A percentile compares a stretch with the other conserved stretches of the same genome.
phyloP scores from a whole-genome alignment of 768 basidiomycete genomes.

The Rhizopogon vesiculosus region DNA sequence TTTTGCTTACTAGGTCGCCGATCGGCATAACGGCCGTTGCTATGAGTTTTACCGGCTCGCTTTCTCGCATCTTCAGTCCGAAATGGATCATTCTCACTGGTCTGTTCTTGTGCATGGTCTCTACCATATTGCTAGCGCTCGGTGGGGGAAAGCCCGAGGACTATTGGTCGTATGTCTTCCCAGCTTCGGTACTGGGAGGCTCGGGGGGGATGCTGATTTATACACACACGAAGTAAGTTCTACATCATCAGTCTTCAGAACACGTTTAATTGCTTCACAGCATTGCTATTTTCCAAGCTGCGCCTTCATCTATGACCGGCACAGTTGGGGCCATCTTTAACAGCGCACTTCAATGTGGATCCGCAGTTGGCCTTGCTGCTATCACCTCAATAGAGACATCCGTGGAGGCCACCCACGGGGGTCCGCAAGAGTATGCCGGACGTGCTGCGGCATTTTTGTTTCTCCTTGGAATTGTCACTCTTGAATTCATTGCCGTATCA shows the following conservation, averaged over 20 bases:
- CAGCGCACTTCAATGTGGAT: slow-evolving; percentile 47
- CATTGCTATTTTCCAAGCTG: slow-evolving; percentile 46
- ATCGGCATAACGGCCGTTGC: slow-evolving; percentile 35
- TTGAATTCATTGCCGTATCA: slow-evolving; percentile 27
- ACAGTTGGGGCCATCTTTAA: slow-evolving; percentile 55
- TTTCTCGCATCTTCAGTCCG: slow-evolving; percentile 31
- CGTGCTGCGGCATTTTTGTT: slow-evolving; percentile 44
- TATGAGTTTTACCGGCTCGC: slow-evolving; percentile 32
- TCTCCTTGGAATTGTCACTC: slow-evolving; percentile 29
- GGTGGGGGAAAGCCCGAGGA: slow-evolving; percentile 33
- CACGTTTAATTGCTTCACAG: slow-evolving; percentile 18
- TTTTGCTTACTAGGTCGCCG: slow-evolving; percentile 29
- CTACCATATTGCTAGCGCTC: slow-evolving; percentile 38
- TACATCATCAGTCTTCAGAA: background rate
- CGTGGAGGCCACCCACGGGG: slow-evolving; percentile 31
- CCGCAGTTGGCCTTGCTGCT: slow-evolving; percentile 45
- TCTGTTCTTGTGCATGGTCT: slow-evolving; percentile 30
- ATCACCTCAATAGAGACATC: slow-evolving; percentile 45
- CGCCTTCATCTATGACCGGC: slow-evolving; percentile 45
- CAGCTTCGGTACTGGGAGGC: slow-evolving; percentile 45
- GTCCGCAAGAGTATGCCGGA: slow-evolving; percentile 30
- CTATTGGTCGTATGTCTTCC: slow-evolving; percentile 47
- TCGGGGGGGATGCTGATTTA: slow-evolving; percentile 42
- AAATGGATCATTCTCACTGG: slow-evolving; percentile 46
- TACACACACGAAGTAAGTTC: slow-evolving; percentile 43